Evolutionary conservation across 176 grass and related monocot genomes (phyloP).

Genomic region (Tillandsia fasciculata): DNA sequence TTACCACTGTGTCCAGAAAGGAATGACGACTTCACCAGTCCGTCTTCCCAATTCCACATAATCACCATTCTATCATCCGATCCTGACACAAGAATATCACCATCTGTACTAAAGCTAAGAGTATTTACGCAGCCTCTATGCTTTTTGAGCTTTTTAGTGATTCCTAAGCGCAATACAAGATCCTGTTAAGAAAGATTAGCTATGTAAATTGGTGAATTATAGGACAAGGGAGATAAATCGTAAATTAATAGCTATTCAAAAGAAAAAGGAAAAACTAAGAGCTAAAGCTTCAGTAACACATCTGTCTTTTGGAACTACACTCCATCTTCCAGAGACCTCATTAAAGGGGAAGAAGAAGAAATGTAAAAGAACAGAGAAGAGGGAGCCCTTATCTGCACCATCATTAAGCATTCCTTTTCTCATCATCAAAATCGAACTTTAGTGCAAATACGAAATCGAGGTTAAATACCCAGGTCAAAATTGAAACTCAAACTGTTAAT

Average conservation of each 20-base stretch:
- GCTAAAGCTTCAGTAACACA: not conserved
- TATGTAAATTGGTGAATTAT: not conserved
- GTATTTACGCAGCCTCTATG: constrained; percentile 56
- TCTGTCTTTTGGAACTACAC: not conserved
- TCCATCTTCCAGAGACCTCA: not conserved
- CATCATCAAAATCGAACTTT: too few relatives aligned
- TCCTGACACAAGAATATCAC: constrained; percentile 53
- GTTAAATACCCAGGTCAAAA: too few relatives aligned
- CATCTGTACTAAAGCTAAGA: constrained; percentile 49
- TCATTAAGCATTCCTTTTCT: too few relatives aligned
- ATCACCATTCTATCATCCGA: constrained; percentile 42
- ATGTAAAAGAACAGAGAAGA: not conserved
- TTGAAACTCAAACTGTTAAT: too few relatives aligned
- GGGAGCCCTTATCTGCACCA: too few relatives aligned
- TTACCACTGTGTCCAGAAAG: constrained; percentile 50
- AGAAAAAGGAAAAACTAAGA: not conserved
- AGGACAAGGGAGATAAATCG: not conserved
- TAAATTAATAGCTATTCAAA: not conserved
- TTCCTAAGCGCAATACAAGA: constrained; percentile 33
- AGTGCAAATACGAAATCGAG: too few relatives aligned
- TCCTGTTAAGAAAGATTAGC: constrained; percentile 22
- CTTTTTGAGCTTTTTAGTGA: constrained; percentile 40
- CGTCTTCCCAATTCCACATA: constrained; percentile 59
- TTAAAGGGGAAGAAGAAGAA: not conserved
- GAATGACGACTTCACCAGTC: constrained; percentile 5